Evolutionary conservation across 148 eudicot genomes (phyloP).

Genomic region (Diospyros lotus): DNA sequence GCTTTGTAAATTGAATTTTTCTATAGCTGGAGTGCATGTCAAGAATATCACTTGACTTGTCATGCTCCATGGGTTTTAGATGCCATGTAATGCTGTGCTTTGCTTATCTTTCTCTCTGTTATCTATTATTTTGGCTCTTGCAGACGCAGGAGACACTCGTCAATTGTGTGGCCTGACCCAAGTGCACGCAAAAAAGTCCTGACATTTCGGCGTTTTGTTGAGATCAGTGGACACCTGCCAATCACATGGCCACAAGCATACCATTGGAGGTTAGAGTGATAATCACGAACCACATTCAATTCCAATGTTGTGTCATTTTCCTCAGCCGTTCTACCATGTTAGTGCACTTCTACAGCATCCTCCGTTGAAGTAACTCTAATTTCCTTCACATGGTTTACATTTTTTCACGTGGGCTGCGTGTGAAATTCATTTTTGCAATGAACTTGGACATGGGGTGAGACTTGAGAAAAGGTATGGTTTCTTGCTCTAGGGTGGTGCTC

Average conservation of each 20-base stretch:
- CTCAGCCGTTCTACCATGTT: slow-evolving; percentile 8
- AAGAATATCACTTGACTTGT: not conserved
- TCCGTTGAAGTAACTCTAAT: not conserved
- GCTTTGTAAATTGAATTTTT: not conserved
- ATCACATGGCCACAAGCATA: not conserved
- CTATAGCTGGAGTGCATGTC: not conserved
- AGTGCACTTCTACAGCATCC: slow-evolving; percentile 1
- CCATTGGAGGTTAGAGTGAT: not conserved
- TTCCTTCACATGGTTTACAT: not conserved
- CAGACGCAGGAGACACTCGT: too few species aligned
- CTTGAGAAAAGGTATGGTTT: not conserved
- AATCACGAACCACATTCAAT: not conserved
- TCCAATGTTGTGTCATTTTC: not conserved
- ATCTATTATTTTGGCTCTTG: too few species aligned
- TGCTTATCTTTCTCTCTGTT: not conserved
- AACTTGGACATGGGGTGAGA: not conserved
- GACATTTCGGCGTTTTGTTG: not conserved
- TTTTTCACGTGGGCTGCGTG: slow-evolving; percentile 8
- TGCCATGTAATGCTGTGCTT: not conserved
- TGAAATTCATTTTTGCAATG: not conserved
- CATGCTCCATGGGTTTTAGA: slow-evolving; percentile 6
- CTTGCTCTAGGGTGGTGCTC: not conserved
- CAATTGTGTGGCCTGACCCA: not conserved
- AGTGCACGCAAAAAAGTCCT: not conserved
- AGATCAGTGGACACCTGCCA: not conserved